Conservation (phyloP, 805 yeast genomes). For the Kazachstania bromeliacearum region DNA sequence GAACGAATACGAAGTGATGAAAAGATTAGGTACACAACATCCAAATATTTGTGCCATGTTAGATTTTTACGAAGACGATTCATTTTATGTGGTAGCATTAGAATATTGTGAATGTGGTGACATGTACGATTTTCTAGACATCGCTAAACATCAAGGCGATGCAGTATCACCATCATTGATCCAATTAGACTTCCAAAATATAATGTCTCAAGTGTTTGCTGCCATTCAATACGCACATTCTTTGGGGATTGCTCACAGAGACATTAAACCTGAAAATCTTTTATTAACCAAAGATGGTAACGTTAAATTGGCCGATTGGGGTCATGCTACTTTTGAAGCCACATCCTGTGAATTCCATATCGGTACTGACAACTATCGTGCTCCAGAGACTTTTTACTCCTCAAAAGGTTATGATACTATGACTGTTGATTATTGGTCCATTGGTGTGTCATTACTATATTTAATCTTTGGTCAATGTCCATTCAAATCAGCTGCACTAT, state of each 20-base stretch:
- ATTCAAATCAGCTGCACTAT: slow-evolving; percentile 36
- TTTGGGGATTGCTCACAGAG: slow-evolving; percentile 56
- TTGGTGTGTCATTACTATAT: slow-evolving; percentile 73
- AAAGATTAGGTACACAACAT: slow-evolving; percentile 33
- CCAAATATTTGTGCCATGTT: slow-evolving; percentile 49
- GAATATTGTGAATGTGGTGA: slow-evolving; percentile 65
- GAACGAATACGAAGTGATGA: slow-evolving; percentile 30
- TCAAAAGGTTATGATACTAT: slow-evolving; percentile 49
- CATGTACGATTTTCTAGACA: slow-evolving; percentile 43
- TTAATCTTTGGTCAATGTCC: slow-evolving; percentile 79
- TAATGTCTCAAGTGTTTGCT: slow-evolving; percentile 40
- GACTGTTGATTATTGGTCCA: slow-evolving; percentile 78
- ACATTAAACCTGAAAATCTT: slow-evolving; percentile 66
- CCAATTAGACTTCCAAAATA: slow-evolving; percentile 28
- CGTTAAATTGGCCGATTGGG: slow-evolving; percentile 67
- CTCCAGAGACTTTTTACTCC: slow-evolving; percentile 65
- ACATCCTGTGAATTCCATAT: slow-evolving; percentile 32
- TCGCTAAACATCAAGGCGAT: slow-evolving; percentile 13
- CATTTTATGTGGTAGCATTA: slow-evolving; percentile 46
- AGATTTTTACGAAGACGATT: slow-evolving; percentile 46
- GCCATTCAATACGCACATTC: slow-evolving; percentile 50
- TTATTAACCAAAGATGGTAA: slow-evolving; percentile 42
- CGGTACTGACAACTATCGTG: slow-evolving; percentile 87
- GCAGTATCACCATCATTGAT: slow-evolving; percentile 8
- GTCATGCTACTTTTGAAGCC: slow-evolving; percentile 42